Base-by-base conservation (phyloP, 2,329 filamentous ascomycete species). In the Zasmidium citrigriseum region DNA sequence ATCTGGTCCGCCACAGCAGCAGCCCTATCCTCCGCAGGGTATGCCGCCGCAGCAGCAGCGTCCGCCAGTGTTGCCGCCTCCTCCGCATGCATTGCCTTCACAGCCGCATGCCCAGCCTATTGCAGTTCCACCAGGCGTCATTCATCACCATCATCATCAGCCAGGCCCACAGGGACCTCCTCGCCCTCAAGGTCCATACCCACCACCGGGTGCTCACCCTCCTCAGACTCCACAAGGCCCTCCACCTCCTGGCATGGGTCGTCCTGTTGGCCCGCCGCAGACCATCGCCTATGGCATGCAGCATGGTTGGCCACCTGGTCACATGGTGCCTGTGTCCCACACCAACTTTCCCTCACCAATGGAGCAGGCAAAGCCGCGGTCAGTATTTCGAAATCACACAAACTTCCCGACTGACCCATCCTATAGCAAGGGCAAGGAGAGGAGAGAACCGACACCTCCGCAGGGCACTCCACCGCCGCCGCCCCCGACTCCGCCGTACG, bases 401-500 rank as follows among this genome's bases (percentile, higher is more conserved):
- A 24, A 2, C 11, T 23, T 22, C 18, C 20, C 3, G 11, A 22
- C 29, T 44, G 18, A 52, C 29, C 7, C 14, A 11, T 18, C 27
- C n/a, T 7, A 50, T 29, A 63, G 61, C 54, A 58, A 51, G 45
- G 52, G 24, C 49, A 57, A 34, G 34, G 34, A 41, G 34, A 7
- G 34, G 58, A 52, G 23, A 60, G 60, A 58, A 62, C 58, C 24
- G 55, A 64, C 25, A 55, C 60, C 62, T 16, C 47, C 47, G 16
- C 24, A 55, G 2, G 53, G 56, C 9, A 64, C 62, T 12, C 62
- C 62, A n/a, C 64, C 64, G 4, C 62, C 62, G 3, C 62, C 60
- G 16, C 55, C 62, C 25, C 57, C 60, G 16, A 64, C 62, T 12
- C 65, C 65, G 5, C 65, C 65, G 4, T 67, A 67, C 52, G 56